A percentile compares a stretch with the other conserved stretches of the same genome.
Conservation (phyloP, 768 basidiomycete species). For the Tylopilus sp. region DNA sequence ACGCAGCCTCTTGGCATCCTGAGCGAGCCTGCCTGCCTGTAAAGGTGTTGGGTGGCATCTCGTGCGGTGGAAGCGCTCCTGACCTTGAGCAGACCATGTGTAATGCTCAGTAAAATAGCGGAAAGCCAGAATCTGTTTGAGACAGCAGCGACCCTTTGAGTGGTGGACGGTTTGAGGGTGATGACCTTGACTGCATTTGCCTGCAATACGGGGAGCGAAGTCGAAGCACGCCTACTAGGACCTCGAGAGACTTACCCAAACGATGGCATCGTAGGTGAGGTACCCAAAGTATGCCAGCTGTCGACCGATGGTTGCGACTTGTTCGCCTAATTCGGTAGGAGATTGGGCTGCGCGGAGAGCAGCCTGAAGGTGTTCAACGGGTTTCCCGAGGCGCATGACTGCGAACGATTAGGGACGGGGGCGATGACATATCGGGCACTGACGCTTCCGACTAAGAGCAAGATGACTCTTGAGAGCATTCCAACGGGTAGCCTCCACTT, state of each 20-base stretch:
- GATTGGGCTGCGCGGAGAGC: slow-evolving; percentile 69
- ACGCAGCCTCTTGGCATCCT: slow-evolving; percentile 54
- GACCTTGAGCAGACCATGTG: slow-evolving; percentile 69
- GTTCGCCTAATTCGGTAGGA: slow-evolving; percentile 59
- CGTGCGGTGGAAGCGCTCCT: not conserved
- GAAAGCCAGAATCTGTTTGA: slow-evolving; percentile 87
- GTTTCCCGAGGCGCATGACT: slow-evolving; percentile 95
- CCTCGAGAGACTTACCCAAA: slow-evolving; percentile 63
- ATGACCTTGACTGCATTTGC: slow-evolving; percentile 67
- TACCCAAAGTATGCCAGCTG: slow-evolving; percentile 91
- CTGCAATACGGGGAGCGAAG: slow-evolving; percentile 31
- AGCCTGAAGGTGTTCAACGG: slow-evolving; percentile 89
- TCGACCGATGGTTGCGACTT: slow-evolving; percentile 72
- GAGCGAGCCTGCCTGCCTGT: slow-evolving; percentile 59
- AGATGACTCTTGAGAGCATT: slow-evolving; percentile 83
- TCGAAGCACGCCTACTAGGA: not conserved
- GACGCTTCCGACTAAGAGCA: slow-evolving; percentile 82
- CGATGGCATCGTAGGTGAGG: slow-evolving; percentile 73
- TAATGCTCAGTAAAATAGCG: slow-evolving; percentile 79
- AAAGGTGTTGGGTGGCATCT: not conserved
- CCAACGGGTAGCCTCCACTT: slow-evolving; percentile 71
- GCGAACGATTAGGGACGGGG: not conserved
- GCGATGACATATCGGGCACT: not conserved
- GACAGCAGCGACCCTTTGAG: slow-evolving; percentile 55
- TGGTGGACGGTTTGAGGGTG: slow-evolving; percentile 54